A percentile compares a stretch with the other conserved stretches of the same genome.
Evolutionary conservation across 495 filamentous ascomycete species (phyloP).

Genomic region (Pseudoneurospora amorphoporcata): DNA sequence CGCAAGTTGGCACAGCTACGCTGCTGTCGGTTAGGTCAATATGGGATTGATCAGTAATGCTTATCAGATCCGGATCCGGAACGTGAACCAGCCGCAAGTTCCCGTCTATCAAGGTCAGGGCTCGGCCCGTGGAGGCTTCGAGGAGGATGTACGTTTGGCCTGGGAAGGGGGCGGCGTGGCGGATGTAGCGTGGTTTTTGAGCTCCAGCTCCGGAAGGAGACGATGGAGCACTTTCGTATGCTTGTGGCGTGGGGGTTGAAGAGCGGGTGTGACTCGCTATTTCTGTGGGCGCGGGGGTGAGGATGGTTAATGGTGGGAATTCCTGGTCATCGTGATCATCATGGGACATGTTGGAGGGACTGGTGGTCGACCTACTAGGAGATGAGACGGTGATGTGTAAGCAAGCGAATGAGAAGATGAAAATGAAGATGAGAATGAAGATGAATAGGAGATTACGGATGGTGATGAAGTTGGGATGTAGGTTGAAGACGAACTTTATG

Average conservation of each 20-base stretch:
- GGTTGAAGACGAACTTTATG: not conserved
- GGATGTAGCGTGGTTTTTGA: not conserved
- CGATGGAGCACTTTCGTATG: not conserved
- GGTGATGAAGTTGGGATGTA: not conserved
- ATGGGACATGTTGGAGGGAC: not conserved
- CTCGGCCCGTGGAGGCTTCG: not conserved
- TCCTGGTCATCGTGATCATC: not conserved
- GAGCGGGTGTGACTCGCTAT: not conserved
- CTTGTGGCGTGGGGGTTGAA: not conserved
- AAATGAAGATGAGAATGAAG: not conserved
- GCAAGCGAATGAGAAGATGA: not conserved
- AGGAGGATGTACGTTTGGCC: not conserved
- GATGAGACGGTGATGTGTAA: not conserved
- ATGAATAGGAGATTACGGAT: not conserved
- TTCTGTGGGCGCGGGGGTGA: not conserved
- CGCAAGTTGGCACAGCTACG: not conserved
- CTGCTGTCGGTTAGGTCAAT: not conserved
- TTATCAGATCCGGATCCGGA: not conserved
- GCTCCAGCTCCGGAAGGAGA: not conserved
- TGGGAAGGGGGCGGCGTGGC: not conserved
- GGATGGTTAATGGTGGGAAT: not conserved
- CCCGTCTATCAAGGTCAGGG: not conserved
- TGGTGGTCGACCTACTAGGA: not conserved
- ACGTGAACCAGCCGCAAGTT: not conserved
- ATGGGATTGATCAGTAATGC: not conserved